Percentiles rank a stretch among this genome's conserved stretches.
phyloP scores from a whole-genome alignment of 169 alveolate species.

The Plasmodium vivax region DNA sequence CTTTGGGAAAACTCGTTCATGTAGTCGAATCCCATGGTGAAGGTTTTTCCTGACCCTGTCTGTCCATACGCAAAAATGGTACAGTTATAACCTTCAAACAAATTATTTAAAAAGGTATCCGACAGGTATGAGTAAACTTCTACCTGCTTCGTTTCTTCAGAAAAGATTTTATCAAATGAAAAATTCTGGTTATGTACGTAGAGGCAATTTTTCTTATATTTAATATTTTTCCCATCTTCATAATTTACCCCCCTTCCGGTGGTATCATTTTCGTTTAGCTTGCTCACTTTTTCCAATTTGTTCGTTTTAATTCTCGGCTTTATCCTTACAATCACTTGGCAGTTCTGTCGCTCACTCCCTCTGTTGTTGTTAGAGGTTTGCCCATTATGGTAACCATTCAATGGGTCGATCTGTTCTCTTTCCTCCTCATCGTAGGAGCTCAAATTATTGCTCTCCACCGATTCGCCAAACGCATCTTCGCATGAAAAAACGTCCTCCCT shows the following conservation, averaged over 20 bases:
- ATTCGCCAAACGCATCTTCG: not conserved
- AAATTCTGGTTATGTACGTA: constrained; percentile 38
- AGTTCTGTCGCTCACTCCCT: constrained; percentile 11
- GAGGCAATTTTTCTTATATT: constrained; percentile 28
- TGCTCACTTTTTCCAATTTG: constrained; percentile 1
- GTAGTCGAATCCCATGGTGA: constrained; percentile 53
- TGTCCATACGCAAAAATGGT: constrained; percentile 58
- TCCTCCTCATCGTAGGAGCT: constrained; percentile 16
- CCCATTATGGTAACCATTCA: not conserved
- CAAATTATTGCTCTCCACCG: constrained; percentile 9
- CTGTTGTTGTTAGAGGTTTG: not conserved
- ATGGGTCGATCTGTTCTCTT: not conserved
- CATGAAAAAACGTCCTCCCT: constrained; percentile 1
- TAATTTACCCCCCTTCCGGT: not conserved
- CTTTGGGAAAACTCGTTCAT: constrained; percentile 8
- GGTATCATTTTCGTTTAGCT: not conserved
- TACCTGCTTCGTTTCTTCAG: constrained; percentile 29
- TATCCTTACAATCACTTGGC: constrained; percentile 55
- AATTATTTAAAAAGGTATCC: constrained; percentile 28
- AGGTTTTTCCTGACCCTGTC: constrained; percentile 57
- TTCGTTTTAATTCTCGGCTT: constrained; percentile 15
- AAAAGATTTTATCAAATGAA: constrained; percentile 49
- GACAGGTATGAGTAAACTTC: constrained; percentile 45
- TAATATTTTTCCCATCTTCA: constrained; percentile 17
- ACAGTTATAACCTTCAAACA: constrained; percentile 61